Evolutionary conservation across 1,139 yeast species (phyloP), one percentile per base, ranked within the genome.

Genomic region (Diutina catenulata): DNA sequence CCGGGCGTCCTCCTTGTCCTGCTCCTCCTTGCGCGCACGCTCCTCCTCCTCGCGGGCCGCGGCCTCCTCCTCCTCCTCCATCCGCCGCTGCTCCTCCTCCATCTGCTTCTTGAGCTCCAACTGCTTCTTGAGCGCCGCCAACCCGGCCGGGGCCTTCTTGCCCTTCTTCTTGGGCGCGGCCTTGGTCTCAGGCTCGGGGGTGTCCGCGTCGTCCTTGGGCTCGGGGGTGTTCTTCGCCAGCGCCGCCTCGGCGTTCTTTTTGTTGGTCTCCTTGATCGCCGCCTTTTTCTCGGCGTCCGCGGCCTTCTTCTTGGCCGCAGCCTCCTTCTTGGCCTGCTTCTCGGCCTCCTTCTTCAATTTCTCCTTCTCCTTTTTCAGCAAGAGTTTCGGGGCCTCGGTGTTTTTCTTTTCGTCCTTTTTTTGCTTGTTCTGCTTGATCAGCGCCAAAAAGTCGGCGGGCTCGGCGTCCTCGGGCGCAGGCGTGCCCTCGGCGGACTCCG

Each of bases 321-420:
- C 75, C 49, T 86, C 95, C 65, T 86, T 87, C 81, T 91, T 91
- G 61, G 78, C 74, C 51, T 81, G 86, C 70, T 91, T 93, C 60
- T 91, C 98, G 47, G 83, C 83, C 64, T 91, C 99, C 62, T 91
- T 93, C 81, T 88, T 91, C 58, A 91, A 94, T 61, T 76, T 82
- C 62, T 91, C 99, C 70, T 91, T 93, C 57, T 91, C 98, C 65
- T 93, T 93, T 71, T 91, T 93, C 42, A 94, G 77, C 61, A 91
- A 84, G 51, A 88, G 64, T 47, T 76, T 73, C 37, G 93, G 83
- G 31, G 76, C 87, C 59, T 68, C 68, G 43, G 60, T 51, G 46
- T 71, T 71, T 44, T 67, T 74, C 53, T 68, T 73, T 26, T 60
- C 64, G 40, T 74, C 78, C 62, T 80, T 80, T 67, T 82, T 83